A percentile compares a stretch with the other conserved stretches of the same genome.
Evolutionary conservation across 2,329 filamentous ascomycete genomes (phyloP).

Genomic region (Torrubiella hemipterigena): DNA sequence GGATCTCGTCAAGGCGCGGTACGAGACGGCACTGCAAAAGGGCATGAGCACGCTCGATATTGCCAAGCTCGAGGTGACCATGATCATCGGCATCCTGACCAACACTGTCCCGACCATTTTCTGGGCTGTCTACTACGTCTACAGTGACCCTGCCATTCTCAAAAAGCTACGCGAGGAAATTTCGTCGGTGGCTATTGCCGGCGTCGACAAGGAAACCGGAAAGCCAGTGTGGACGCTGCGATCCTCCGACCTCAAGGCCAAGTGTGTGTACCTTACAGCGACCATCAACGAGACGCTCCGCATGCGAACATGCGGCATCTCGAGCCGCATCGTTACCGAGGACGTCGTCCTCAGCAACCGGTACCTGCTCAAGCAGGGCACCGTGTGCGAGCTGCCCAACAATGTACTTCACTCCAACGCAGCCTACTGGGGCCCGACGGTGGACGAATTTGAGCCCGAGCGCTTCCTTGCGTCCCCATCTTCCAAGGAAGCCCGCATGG

Average conservation of each 20-base stretch:
- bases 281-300: slow-evolving; percentile 25
- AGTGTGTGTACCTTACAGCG: slow-evolving; percentile 19
- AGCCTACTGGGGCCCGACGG: slow-evolving; percentile 19
- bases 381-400: slow-evolving; percentile 21
- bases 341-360: slow-evolving; percentile 21
- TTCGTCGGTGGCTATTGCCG: slow-evolving; percentile 2
- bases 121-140: slow-evolving; percentile 32
- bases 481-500: too few species aligned
- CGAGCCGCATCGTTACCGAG: slow-evolving; percentile 16
- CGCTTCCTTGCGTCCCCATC: too few species aligned
- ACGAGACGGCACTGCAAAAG: not conserved
- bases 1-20: not conserved
- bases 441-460: slow-evolving; percentile 16
- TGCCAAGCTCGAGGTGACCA: slow-evolving; percentile 4
- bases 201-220: not conserved
- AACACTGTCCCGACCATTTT: slow-evolving; percentile 31
- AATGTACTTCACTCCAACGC: slow-evolving; percentile 16
- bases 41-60: slow-evolving; percentile 2
- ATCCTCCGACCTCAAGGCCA: slow-evolving; percentile 20
- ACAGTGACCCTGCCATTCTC: slow-evolving; percentile 24
- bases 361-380: slow-evolving; percentile 23
- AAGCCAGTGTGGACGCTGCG: slow-evolving; percentile 17
- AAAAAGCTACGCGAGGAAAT: slow-evolving; percentile 27
- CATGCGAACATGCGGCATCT: slow-evolving; percentile 12
- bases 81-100: slow-evolving; percentile 20